Conservation (phyloP, 805 yeast species). For the Candida maesae region DNA sequence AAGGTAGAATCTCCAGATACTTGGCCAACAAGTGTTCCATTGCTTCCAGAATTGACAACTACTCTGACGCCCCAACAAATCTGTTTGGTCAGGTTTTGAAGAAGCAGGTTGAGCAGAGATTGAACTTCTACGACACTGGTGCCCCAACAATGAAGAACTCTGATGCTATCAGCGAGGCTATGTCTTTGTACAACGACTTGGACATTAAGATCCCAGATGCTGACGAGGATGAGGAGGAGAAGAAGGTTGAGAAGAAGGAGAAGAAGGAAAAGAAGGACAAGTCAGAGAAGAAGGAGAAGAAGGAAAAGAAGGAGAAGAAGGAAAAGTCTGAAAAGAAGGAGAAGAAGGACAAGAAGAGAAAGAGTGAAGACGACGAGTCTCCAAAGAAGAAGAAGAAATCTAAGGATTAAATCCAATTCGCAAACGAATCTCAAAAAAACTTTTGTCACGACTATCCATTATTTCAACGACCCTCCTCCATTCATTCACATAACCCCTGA, state of each 20-base stretch:
- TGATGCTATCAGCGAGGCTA: slow-evolving; percentile 90
- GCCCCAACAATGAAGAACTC: slow-evolving; percentile 94
- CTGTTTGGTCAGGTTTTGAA: slow-evolving; percentile 88
- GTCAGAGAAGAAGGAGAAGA: slow-evolving; percentile 49
- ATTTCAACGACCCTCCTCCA: not conserved
- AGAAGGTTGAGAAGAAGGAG: slow-evolving; percentile 32
- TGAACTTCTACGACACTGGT: slow-evolving; percentile 94
- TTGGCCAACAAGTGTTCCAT: slow-evolving; percentile 98
- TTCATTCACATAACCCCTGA: not conserved
- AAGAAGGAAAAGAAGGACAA: slow-evolving; percentile 46
- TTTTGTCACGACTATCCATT: not conserved
- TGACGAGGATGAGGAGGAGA: slow-evolving; percentile 33
- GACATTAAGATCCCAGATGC: slow-evolving; percentile 41
- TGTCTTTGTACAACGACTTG: slow-evolving; percentile 54
- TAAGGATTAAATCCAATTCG: slow-evolving; percentile 6
- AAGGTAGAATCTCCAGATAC: slow-evolving; percentile 98
- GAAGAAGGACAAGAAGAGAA: slow-evolving; percentile 25
- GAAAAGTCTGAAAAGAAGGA: slow-evolving; percentile 45
- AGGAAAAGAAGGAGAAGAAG: slow-evolving; percentile 48
- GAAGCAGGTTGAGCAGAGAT: slow-evolving; percentile 97
- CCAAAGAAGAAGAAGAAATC: slow-evolving; percentile 17
- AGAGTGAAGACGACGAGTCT: slow-evolving; percentile 12
- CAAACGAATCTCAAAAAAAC: not conserved
- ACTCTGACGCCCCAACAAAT: slow-evolving; percentile 89
- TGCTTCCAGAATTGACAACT: slow-evolving; percentile 97